Base-by-base conservation (phyloP, 2,329 filamentous ascomycete species). In the Colletotrichum salicis region DNA sequence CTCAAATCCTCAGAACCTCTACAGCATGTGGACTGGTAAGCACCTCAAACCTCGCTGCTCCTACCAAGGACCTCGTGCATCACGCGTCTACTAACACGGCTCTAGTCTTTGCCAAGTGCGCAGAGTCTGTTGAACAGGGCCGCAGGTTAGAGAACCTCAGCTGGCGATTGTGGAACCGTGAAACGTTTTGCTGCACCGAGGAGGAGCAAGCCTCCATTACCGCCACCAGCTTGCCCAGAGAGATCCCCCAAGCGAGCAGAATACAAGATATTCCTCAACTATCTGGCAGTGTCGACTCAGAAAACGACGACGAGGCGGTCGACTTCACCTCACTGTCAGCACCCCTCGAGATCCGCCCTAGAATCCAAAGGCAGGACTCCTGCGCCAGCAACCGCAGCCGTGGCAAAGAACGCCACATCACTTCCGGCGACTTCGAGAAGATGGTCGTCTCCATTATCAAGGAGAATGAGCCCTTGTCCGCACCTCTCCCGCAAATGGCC, bases 1-100 rank as follows among this genome's bases (percentile, higher is more conserved):
- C 1, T 89, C 92, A 76, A 97, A 97, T 82, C 92, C 94, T 33
- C 94, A 97, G 84, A 97, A 95, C 80, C 90, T 98, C 63, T 97
- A 96, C 84, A 95, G 94, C 86, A 97, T 98, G 90, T 97, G 95
- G 95, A 96, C 94, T 82, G 94, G 95, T 97, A 84, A 89, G 93
- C 75, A 72, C 56, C 19, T 15, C 29, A 33, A 13, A n/a, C 68
- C 59, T 29, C 22, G 55, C 65, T 41, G 65, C 35, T 54, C 45
- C 33, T 33, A 63, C 0, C 73, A 75, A 82, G 84, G 76, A 57
- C 15, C 37, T 19, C 13, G 37, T 15, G 37, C 37, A 41, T 19
- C 7, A 6, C 27, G 13, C 60, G 65, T 15, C 15, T 56, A 57
- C 63, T 64, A 19, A 71, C 68, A 56, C 52, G 61, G 65, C 12